phyloP scores from a whole-genome alignment of 2,329 filamentous ascomycete species.

The Triangularia setosa region DNA sequence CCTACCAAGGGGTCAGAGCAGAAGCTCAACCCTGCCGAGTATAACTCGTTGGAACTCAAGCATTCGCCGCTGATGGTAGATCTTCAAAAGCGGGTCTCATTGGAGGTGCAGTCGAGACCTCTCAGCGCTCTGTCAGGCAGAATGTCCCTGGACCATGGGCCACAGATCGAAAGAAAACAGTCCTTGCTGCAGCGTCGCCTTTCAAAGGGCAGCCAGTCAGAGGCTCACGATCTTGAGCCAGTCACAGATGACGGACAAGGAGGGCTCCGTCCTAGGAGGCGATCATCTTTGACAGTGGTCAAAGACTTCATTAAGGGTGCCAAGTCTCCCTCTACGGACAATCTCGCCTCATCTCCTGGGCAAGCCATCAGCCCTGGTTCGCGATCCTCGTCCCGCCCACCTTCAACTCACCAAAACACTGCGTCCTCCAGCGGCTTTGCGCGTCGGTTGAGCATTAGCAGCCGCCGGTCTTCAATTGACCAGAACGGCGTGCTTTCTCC shows the following conservation, averaged over 20 bases:
- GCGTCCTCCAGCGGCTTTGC: constrained; percentile 35
- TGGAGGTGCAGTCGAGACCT: constrained; percentile 22
- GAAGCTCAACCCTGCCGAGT: constrained; percentile 40
- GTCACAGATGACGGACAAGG: constrained; percentile 31
- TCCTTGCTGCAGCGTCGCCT: constrained; percentile 47
- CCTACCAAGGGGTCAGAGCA: constrained; percentile 41
- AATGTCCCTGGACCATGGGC: constrained; percentile 16
- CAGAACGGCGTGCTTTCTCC: constrained; percentile 42
- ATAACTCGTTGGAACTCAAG: constrained; percentile 48
- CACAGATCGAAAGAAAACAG: constrained; percentile 32
- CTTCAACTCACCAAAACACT: constrained; percentile 45
- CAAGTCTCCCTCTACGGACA: constrained; percentile 46
- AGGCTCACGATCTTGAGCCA: constrained; percentile 31
- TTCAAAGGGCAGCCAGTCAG: constrained; percentile 40
- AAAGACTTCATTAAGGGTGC: constrained; percentile 55
- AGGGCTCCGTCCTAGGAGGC: constrained; percentile 35
- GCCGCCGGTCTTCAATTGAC: constrained; percentile 49
- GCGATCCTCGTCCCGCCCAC: constrained; percentile 44
- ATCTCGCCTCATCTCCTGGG: constrained; percentile 28
- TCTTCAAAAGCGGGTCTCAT: constrained; percentile 33
- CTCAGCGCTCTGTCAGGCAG: constrained; percentile 27
- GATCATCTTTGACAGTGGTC: constrained; percentile 58
- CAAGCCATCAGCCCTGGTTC: constrained; percentile 20
- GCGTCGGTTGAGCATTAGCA: constrained; percentile 64
- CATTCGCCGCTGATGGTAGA: constrained; percentile 58